Conservation (phyloP, 306 rosid genomes). For the Sophora flavescens region DNA sequence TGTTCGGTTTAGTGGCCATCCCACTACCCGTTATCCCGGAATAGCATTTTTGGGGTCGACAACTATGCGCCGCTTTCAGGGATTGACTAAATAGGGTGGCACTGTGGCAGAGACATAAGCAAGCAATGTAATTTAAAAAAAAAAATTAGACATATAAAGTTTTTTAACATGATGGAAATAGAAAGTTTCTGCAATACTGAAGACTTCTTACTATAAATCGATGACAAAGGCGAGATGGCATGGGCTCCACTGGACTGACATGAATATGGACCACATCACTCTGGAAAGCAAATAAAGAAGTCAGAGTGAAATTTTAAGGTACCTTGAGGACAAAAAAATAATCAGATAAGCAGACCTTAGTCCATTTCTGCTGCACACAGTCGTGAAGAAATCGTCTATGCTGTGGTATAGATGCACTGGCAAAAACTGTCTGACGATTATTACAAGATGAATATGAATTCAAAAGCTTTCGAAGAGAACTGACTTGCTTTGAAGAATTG, state of each 20-base stretch:
- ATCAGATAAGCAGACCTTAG: slow-evolving; percentile 68
- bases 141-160: not conserved
- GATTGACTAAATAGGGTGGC: not conserved
- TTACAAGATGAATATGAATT: slow-evolving; percentile 75
- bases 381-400: slow-evolving; percentile 84
- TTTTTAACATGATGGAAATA: not conserved
- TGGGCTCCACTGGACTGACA: slow-evolving; percentile 79
- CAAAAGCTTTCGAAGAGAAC: slow-evolving; percentile 87
- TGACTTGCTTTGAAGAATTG: slow-evolving; percentile 85
- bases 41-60: too few species aligned
- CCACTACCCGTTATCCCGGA: too few species aligned
- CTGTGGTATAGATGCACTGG: slow-evolving; percentile 97
- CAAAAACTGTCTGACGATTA: slow-evolving; percentile 88
- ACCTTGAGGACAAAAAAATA: slow-evolving; percentile 44
- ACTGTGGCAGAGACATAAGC: slow-evolving; percentile 17
- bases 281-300: slow-evolving; percentile 58
- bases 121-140: not conserved
- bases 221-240: slow-evolving; percentile 82
- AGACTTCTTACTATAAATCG: slow-evolving; percentile 74
- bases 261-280: slow-evolving; percentile 84
- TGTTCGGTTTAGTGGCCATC: too few species aligned
- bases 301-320: slow-evolving; percentile 33
- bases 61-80: too few species aligned
- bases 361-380: slow-evolving; percentile 95
- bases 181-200: not conserved